Evolutionary conservation across 2,329 filamentous ascomycete genomes (phyloP).

Genomic region (Epichloe gansuensis): DNA sequence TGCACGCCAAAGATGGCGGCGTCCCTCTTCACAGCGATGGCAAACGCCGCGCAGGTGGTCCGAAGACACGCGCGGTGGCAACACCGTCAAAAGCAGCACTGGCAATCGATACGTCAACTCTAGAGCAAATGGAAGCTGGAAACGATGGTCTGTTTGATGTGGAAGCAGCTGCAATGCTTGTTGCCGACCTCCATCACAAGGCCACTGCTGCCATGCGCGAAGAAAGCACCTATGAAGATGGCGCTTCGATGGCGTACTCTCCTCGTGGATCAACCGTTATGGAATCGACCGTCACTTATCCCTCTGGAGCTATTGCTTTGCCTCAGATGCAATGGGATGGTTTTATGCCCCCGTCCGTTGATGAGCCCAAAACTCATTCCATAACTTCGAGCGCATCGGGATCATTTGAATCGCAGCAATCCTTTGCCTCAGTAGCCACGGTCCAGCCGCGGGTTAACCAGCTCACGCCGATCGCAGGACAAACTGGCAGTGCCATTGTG

Average conservation of each 20-base stretch:
- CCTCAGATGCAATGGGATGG: conserved; percentile 87
- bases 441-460: conserved; percentile 47
- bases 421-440: conserved; percentile 47
- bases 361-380: conserved; percentile 65
- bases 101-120: conserved; percentile 67
- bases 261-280: conserved; percentile 60
- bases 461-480: conserved; percentile 57
- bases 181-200: conserved; percentile 96
- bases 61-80: conserved; percentile 52
- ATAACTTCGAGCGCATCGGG: conserved; percentile 52
- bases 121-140: conserved; percentile 87
- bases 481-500: conserved; percentile 46
- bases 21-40: conserved; percentile 88
- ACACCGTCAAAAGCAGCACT: conserved; percentile 66
- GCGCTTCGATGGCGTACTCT: conserved; percentile 56
- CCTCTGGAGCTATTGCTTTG: conserved; percentile 66
- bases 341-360: conserved; percentile 60
- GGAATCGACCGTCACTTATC: conserved; percentile 66
- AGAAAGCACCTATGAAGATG: conserved; percentile 43
- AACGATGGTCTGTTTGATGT: conserved; percentile 89
- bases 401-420: conserved; percentile 56
- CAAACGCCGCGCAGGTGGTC: conserved; percentile 64
- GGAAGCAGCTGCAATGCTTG: conserved; percentile 95
- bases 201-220: conserved; percentile 59
- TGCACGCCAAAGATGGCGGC: conserved; percentile 96